phyloP scores from a whole-genome alignment of 2,329 filamentous ascomycete genomes.

The Kalmusia sp. region DNA sequence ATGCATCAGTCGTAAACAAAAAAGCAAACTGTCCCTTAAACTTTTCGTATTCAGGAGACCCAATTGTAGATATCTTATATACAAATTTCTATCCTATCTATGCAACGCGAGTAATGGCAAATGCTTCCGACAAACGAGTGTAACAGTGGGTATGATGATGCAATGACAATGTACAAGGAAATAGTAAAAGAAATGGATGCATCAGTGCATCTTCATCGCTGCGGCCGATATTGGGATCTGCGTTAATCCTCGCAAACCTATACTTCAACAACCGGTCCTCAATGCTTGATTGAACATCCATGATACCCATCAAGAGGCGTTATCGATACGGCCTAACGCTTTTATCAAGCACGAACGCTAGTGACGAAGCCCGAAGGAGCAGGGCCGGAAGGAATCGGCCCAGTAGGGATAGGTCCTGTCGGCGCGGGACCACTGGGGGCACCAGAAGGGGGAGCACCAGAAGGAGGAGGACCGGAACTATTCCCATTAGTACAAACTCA shows the following conservation, averaged over 20 bases:
- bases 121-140: neutral
- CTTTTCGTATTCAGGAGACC: neutral
- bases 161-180: neutral
- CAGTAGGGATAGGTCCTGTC: neutral
- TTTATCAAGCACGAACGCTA: neutral
- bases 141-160: neutral
- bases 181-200: too few species aligned
- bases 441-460: neutral
- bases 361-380: conserved; percentile 1
- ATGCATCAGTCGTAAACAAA: too few species aligned
- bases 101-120: neutral
- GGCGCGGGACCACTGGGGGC: neutral
- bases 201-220: too few species aligned
- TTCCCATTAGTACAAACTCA: neutral
- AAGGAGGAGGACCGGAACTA: neutral
- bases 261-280: too few species aligned
- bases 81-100: neutral
- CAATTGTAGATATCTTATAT: neutral
- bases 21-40: neutral
- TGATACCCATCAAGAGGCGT: neutral
- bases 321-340: neutral
- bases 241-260: too few species aligned
- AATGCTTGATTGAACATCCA: neutral
- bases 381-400: too few species aligned
- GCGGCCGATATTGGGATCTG: too few species aligned